phyloP scores from a whole-genome alignment of 805 yeast genomes.

The Candida nitratophila region DNA sequence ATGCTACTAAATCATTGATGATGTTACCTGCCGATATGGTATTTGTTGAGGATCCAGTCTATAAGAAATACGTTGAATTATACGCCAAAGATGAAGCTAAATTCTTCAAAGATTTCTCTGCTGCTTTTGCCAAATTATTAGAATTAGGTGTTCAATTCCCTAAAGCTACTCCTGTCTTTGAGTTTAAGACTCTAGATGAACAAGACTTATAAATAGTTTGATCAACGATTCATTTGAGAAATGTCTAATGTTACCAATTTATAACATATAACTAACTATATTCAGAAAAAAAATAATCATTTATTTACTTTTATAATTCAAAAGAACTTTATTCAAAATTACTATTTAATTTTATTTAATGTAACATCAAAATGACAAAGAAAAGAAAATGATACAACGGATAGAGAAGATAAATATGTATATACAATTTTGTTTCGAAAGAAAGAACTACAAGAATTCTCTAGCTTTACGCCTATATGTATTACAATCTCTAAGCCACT shows the following conservation, averaged over 20 bases:
- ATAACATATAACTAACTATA: no score
- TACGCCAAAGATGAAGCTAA: constrained; percentile 43
- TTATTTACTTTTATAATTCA: no score
- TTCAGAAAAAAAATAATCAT: no score
- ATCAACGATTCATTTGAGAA: no score
- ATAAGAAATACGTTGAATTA: constrained; percentile 37
- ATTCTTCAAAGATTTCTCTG: constrained; percentile 43
- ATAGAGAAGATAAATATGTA: no score
- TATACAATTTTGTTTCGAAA: no score
- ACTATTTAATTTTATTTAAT: no score
- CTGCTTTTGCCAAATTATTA: constrained; percentile 39
- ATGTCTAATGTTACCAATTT: no score
- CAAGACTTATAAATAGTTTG: constrained; percentile 35
- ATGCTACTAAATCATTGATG: constrained; percentile 46
- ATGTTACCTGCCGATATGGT: constrained; percentile 57
- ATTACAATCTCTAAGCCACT: constrained; percentile 93
- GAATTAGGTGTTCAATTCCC: constrained; percentile 74
- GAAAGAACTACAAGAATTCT: constrained; percentile 48
- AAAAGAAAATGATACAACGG: no score
- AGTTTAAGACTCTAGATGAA: constrained; percentile 64
- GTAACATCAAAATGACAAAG: no score
- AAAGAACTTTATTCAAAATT: no score
- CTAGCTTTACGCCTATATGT: constrained; percentile 79
- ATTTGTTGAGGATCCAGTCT: constrained; percentile 37
- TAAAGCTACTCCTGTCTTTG: constrained; percentile 32